Percentiles rank a stretch among this genome's conserved stretches.
These are phyloP conservation scores for Ilyonectria destructans DNA, from an alignment of 2,329 filamentous ascomycete species.

Conservation along the genomic window DNA sequence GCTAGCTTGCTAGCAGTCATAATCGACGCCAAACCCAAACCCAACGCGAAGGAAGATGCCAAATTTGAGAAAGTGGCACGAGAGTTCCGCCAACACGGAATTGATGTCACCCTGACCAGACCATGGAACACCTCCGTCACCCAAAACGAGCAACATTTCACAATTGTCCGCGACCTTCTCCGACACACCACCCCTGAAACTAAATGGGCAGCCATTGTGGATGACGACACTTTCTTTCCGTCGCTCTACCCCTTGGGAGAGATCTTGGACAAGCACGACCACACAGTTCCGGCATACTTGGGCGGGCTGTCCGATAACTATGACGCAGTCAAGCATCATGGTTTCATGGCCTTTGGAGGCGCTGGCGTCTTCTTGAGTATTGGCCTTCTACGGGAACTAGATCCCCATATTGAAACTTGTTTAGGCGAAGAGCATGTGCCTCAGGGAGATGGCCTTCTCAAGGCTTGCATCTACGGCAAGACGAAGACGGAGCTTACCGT, in stretches of 20 bases:
- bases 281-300: constrained; percentile 66
- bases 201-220: constrained; percentile 71
- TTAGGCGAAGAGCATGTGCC: constrained; percentile 52
- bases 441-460: constrained; percentile 70
- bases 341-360: constrained; percentile 74
- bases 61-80: constrained; percentile 51
- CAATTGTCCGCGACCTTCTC: constrained; percentile 67
- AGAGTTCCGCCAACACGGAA: constrained; percentile 49
- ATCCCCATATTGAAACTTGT: constrained; percentile 65
- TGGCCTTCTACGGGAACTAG: constrained; percentile 66
- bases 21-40: constrained; percentile 60
- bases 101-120: constrained; percentile 55
- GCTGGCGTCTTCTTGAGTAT: constrained; percentile 73
- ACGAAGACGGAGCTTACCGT: constrained; percentile 69
- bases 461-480: constrained; percentile 71
- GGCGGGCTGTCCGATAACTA: constrained; percentile 73
- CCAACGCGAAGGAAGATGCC: constrained; percentile 55
- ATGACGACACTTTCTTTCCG: constrained; percentile 77
- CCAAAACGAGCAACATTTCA: constrained; percentile 72
- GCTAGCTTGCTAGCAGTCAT: constrained; percentile 68
- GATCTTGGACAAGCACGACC: constrained; percentile 65
- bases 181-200: constrained; percentile 61
- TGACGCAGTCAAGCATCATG: constrained; percentile 66
- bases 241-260: constrained; percentile 66
- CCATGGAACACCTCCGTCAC: constrained; percentile 55